Conservation (phyloP, 2,329 filamentous ascomycete species). For the Emmonsiellopsis sp. region DNA sequence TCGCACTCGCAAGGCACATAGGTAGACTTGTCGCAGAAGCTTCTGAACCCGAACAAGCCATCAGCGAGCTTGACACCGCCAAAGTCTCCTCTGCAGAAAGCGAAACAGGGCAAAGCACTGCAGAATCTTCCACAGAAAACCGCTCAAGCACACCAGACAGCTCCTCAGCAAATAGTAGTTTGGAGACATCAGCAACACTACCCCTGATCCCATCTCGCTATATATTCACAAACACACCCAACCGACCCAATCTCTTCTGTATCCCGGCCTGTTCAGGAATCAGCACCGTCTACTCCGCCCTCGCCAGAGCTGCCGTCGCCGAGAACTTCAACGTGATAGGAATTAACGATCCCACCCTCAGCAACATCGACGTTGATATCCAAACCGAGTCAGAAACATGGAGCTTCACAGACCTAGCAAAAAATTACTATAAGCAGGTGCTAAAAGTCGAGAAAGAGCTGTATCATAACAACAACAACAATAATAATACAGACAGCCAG, state of each 20-base stretch:
- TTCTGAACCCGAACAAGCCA: background rate
- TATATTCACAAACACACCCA: background rate
- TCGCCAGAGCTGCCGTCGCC: background rate
- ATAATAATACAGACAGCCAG: background rate
- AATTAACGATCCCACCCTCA: background rate
- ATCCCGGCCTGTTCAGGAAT: background rate
- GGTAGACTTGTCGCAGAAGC: background rate
- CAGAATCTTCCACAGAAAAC: no score
- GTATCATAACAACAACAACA: background rate
- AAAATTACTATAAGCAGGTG: background rate
- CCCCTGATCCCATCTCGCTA: background rate
- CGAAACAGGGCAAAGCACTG: no score
- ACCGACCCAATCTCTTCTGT: background rate
- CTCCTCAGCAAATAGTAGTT: no score
- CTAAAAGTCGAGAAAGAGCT: background rate
- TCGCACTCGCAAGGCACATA: background rate
- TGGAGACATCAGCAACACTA: no score
- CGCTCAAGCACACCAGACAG: no score
- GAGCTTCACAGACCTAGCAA: background rate
- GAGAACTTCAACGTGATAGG: background rate
- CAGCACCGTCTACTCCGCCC: background rate
- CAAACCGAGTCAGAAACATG: background rate
- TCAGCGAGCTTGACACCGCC: no score
- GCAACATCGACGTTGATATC: background rate
- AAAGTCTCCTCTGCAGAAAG: no score